Evolutionary conservation across 495 filamentous ascomycete genomes (phyloP).

Genomic region (Rusavskia elegans): DNA sequence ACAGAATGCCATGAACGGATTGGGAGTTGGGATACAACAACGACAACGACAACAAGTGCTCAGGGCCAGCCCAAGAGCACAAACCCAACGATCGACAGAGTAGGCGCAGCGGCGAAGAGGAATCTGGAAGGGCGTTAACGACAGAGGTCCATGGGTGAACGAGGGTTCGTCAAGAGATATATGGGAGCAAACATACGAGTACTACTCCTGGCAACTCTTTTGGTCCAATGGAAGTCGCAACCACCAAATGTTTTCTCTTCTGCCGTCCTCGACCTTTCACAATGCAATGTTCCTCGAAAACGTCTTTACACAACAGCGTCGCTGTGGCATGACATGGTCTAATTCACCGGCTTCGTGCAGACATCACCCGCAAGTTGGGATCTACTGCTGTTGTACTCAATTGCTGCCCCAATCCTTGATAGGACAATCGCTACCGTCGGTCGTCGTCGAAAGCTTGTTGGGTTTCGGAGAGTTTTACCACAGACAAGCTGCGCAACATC

Average conservation of each 20-base stretch:
- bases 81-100: not conserved
- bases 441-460: not conserved
- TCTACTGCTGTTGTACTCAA: not conserved
- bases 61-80: not conserved
- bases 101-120: not conserved
- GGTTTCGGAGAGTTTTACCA: not conserved
- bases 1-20: constrained; percentile 37
- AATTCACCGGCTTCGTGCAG: not conserved
- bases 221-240: no score
- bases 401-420: not conserved
- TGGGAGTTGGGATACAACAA: no score
- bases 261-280: no score
- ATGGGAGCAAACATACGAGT: not conserved
- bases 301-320: no score
- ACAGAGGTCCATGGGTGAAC: no score
- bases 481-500: not conserved
- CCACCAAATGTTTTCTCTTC: no score
- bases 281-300: no score
- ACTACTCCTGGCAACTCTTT: no score
- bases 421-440: not conserved
- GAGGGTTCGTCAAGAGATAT: not conserved
- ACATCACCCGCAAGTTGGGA: not conserved
- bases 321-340: not conserved
- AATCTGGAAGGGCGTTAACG: no score
- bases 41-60: no score